Conservation (phyloP, 129 eudicot species). For the Centella asiatica region DNA sequence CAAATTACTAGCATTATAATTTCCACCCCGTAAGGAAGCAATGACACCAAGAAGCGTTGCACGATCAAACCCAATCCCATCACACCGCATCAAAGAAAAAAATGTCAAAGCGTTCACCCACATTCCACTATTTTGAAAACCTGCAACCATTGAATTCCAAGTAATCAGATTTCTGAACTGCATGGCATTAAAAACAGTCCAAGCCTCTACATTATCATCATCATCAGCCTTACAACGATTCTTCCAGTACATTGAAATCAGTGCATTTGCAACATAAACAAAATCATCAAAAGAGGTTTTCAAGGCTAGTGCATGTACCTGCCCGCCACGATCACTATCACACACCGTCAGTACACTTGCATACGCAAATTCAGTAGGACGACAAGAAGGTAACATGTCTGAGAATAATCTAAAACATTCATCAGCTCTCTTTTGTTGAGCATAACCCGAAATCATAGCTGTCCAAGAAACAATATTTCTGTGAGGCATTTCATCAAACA, state of each 20-base stretch:
- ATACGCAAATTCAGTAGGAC: conserved; percentile 60
- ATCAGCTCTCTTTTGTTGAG: conserved; percentile 20
- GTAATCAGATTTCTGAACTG: conserved; percentile 38
- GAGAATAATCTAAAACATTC: conserved; percentile 41
- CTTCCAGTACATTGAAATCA: conserved; percentile 59
- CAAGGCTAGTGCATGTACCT: conserved; percentile 47
- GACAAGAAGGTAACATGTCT: conserved; percentile 28
- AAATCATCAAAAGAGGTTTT: conserved; percentile 54
- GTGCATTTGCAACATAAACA: conserved; percentile 64
- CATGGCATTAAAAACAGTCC: conserved; percentile 42
- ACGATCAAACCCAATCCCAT: conserved; percentile 53
- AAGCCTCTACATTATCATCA: conserved; percentile 30
- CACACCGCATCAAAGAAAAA: conserved; percentile 38
- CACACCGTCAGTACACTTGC: conserved; percentile 59
- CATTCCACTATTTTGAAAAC: conserved; percentile 35
- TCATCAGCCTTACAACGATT: conserved; percentile 6
- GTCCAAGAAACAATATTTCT: conserved; percentile 74
- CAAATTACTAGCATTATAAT: conserved; percentile 7
- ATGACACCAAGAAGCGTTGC: conserved; percentile 54
- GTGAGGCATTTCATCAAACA: conserved; percentile 63
- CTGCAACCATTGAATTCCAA: conserved; percentile 65
- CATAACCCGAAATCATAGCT: conserved; percentile 52
- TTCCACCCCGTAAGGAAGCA: conserved; percentile 33
- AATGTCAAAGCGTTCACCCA: conserved; percentile 34
- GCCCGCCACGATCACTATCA: conserved; percentile 38